phyloP scores from a whole-genome alignment of 768 basidiomycete genomes.

The Pleurotus sapidus region DNA sequence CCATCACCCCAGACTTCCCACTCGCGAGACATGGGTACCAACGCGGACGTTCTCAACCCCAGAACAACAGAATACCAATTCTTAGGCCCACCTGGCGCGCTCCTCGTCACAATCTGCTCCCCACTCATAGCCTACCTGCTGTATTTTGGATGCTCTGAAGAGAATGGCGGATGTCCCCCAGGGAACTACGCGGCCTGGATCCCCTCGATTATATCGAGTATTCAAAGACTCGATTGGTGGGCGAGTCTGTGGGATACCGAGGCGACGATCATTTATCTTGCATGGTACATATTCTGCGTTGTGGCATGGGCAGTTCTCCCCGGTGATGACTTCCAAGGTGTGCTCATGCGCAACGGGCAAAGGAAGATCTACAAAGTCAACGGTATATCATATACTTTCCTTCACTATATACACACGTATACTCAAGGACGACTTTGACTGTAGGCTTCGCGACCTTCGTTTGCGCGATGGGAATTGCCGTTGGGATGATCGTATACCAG shows the following conservation, averaged over 20 bases:
- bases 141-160: constrained; percentile 74
- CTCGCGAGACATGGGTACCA: background rate
- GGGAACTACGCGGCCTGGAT: constrained; percentile 19
- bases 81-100: constrained; percentile 74
- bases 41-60: constrained; percentile 47
- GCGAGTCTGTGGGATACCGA: constrained; percentile 76
- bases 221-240: constrained; percentile 63
- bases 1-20: no score
- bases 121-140: constrained; percentile 71
- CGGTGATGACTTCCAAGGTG: constrained; percentile 67
- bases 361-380: constrained; percentile 90
- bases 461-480: constrained; percentile 68
- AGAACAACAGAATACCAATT: constrained; percentile 75
- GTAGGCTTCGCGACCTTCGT: constrained; percentile 85
- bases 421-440: constrained; percentile 3
- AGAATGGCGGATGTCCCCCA: constrained; percentile 69
- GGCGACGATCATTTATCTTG: constrained; percentile 73
- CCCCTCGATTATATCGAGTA: constrained; percentile 40
- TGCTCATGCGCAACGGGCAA: constrained; percentile 66
- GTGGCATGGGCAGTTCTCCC: constrained; percentile 78
- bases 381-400: constrained; percentile 48
- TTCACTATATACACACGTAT: background rate
- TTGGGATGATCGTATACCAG: constrained; percentile 65
- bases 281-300: constrained; percentile 86
- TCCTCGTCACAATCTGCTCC: constrained; percentile 64